Base-by-base conservation (phyloP, 106 monocot genomes). In the Posidonia australis region DNA sequence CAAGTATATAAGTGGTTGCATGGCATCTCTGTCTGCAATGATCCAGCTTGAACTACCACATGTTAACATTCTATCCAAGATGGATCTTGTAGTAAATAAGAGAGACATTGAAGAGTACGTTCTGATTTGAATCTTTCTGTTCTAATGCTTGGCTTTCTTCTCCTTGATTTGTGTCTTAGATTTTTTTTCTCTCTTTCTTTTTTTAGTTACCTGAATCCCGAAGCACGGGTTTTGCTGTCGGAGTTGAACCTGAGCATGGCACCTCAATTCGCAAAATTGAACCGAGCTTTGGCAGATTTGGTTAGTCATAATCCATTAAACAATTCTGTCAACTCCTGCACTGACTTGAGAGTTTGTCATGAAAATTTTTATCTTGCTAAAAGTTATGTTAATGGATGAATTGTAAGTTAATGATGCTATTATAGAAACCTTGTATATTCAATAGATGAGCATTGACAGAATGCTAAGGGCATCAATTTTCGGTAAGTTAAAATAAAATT, bases 21-120 rank as follows among this genome's bases (percentile, higher is more conserved):
- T 90, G 86, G 79, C 94, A 36, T 94, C 90, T 67, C 83, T 94
- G 45, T 90, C 94, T 69, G 90, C 94, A 24, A 94, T 94, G 94
- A 49, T 94, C 71, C 94, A 94, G 52, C 84, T 94, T 21, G 94
- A 94, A 75, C 74, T 94, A 58, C 94, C 94, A 24, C 94, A 90
- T 70, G 67, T 90, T 48, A 94, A 94, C 75, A 90, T 94, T 70
- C 81, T 94, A 53, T 84, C 94, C 13, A 94, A 94, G 76, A 94
- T 94, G 94, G 94, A 94, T 61, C 77, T 94, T 9, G 86, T 87
- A 22, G 25, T 68, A 27, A 84, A 84, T 51, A 90, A 78, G 76
- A 90, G 77, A 30, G 82, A 80, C 69, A 46, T 87, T 41, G 82
- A 94, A 60, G 55, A 80, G 94, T 94, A 66, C 28, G 82, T 78